Conservation (phyloP, 208 protist species). For the Naegleria gruberi region DNA sequence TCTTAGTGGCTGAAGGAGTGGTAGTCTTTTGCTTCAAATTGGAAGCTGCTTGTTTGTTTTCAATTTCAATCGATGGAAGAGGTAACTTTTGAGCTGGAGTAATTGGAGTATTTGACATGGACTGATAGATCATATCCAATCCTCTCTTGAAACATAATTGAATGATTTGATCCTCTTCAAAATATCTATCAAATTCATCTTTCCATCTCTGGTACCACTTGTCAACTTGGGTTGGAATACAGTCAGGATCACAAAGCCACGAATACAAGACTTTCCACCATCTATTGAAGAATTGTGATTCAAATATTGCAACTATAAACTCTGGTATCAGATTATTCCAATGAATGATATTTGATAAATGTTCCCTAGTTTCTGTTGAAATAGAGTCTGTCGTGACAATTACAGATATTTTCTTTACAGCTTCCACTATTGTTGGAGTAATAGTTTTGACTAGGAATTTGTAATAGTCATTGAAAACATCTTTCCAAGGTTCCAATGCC, state of each 20-base stretch:
- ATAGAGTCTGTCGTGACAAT: not conserved
- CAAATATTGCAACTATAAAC: not conserved
- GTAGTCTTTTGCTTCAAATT: not conserved
- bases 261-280: not conserved
- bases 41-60: not conserved
- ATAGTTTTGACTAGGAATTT: not conserved
- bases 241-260: not conserved
- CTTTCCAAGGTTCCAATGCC: not conserved
- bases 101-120: not conserved
- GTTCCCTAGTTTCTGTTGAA: not conserved
- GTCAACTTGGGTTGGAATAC: not conserved
- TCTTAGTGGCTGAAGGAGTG: not conserved
- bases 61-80: not conserved
- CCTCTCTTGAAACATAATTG: not conserved
- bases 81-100: not conserved
- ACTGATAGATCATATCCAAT: conserved; percentile 16
- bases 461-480: not conserved
- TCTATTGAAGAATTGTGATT: not conserved
- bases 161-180: not conserved
- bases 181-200: not conserved
- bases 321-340: not conserved
- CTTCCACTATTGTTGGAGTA: not conserved
- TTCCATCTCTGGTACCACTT: conserved; percentile 13
- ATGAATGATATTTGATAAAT: not conserved
- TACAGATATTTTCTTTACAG: not conserved